phyloP scores from a whole-genome alignment of 345 rosid genomes.

The Rhodamnia rubescens region DNA sequence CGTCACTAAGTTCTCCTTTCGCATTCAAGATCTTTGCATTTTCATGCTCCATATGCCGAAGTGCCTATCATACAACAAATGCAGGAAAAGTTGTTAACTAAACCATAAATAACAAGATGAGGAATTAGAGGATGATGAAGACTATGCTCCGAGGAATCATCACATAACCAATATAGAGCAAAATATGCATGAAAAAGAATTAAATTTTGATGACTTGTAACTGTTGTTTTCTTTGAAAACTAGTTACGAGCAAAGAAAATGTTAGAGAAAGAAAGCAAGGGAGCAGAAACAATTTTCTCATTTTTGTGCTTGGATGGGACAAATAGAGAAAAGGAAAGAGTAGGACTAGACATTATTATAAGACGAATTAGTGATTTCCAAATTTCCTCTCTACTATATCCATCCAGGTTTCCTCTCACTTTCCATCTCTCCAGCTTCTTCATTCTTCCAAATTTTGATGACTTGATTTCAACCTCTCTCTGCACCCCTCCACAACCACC shows the following conservation, averaged over 20 bases:
- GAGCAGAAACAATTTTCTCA: not conserved
- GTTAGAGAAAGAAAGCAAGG: not conserved
- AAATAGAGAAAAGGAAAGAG: not conserved
- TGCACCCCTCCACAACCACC: no score
- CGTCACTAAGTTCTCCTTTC: conserved; percentile 96
- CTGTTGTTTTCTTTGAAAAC: not conserved
- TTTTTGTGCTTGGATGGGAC: not conserved
- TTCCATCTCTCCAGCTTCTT: not conserved
- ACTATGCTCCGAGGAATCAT: not conserved
- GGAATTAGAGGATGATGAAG: not conserved
- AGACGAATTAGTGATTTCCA: not conserved
- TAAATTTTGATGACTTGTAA: not conserved
- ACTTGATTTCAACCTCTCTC: no score
- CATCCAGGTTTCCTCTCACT: not conserved
- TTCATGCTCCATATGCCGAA: conserved; percentile 96
- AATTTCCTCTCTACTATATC: not conserved
- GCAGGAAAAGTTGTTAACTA: not conserved
- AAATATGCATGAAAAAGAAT: not conserved
- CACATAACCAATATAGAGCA: not conserved
- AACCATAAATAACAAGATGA: not conserved
- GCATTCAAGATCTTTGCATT: conserved; percentile 84
- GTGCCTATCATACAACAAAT: conserved; percentile 37
- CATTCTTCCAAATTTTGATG: not conserved
- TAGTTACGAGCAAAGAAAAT: not conserved
- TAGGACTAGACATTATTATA: not conserved